phyloP scores from a whole-genome alignment of 1,284 basidiomycete genomes.

The Fomitopsis betulina region DNA sequence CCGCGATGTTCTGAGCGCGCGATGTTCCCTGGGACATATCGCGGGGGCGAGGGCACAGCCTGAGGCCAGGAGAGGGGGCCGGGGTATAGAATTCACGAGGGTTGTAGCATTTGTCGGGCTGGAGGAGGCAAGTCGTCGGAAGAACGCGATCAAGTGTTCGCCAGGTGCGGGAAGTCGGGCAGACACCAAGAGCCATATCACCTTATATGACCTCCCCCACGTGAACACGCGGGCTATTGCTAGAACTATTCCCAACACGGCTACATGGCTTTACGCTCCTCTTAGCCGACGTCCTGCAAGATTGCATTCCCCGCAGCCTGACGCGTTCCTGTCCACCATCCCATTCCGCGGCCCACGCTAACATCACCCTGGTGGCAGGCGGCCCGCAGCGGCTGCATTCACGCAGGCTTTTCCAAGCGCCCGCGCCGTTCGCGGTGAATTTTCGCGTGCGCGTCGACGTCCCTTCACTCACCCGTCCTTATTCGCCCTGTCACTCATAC shows the following conservation, averaged over 20 bases:
- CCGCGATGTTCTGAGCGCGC: neutral
- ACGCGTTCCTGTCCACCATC: neutral
- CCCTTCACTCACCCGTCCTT: neutral
- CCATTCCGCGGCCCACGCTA: neutral
- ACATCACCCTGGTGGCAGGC: too few species aligned
- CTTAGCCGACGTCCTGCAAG: neutral
- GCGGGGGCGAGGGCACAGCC: neutral
- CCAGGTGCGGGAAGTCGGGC: neutral
- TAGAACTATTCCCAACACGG: slow-evolving; percentile 1
- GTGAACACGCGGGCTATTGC: slow-evolving; percentile 3
- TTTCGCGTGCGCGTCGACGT: neutral
- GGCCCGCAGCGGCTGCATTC: too few species aligned
- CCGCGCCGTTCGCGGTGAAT: neutral
- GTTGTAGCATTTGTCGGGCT: slow-evolving; percentile 3
- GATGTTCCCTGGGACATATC: slow-evolving; percentile 5
- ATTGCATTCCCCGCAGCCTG: neutral
- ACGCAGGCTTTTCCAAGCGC: neutral
- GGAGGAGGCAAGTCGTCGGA: slow-evolving; percentile 6
- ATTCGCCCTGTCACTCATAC: neutral
- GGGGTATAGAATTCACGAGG: slow-evolving; percentile 3
- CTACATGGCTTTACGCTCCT: neutral
- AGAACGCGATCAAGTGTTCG: slow-evolving; percentile 8
- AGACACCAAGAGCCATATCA: slow-evolving; percentile 5
- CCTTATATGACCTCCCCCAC: slow-evolving; percentile 7
- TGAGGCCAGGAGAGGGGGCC: neutral